These are phyloP conservation scores for Pezicula rhizophila DNA, from an alignment of 2,329 filamentous ascomycete species.

Conservation along the genomic window DNA sequence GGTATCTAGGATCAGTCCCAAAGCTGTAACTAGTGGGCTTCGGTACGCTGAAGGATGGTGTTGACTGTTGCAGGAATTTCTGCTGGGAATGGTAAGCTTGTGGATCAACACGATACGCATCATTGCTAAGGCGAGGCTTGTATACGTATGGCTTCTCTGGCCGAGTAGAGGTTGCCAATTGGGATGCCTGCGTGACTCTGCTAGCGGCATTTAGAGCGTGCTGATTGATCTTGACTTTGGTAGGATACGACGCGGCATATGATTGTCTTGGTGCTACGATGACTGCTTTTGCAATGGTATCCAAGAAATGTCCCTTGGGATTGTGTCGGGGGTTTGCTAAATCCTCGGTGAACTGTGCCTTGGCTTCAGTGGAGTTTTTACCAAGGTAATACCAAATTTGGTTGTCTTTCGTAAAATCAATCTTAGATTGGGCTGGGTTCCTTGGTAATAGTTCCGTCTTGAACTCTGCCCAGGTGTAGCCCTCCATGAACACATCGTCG, in stretches of 20 bases:
- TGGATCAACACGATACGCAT: constrained; percentile 24
- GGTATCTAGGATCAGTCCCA: constrained; percentile 25
- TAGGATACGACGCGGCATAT: constrained; percentile 25
- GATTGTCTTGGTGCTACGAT: constrained; percentile 33
- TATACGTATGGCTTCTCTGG: constrained; percentile 47
- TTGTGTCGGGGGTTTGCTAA: constrained; percentile 54
- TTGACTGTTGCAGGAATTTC: constrained; percentile 24
- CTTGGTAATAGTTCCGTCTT: constrained; percentile 50
- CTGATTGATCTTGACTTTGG: constrained; percentile 16
- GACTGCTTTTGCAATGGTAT: constrained; percentile 54
- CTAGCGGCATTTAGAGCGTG: constrained; percentile 20
- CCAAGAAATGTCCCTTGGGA: constrained; percentile 64
- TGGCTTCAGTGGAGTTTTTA: constrained; percentile 79
- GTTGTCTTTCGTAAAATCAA: constrained; percentile 67
- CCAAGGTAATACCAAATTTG: constrained; percentile 88
- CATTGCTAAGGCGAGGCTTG: constrained; percentile 34
- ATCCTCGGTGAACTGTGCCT: constrained; percentile 85
- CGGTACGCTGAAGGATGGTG: constrained; percentile 8
- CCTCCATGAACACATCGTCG: constrained; percentile 61
- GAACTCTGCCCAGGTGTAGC: constrained; percentile 76
- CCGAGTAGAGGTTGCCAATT: constrained; percentile 20
- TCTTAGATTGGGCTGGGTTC: constrained; percentile 58
- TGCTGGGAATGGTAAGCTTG: constrained; percentile 27
- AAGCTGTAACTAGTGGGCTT: constrained; percentile 17
- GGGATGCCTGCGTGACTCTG: constrained; percentile 23